Evolutionary conservation across 768 basidiomycete species (phyloP).

Genomic region (Termitomyces heimii): DNA sequence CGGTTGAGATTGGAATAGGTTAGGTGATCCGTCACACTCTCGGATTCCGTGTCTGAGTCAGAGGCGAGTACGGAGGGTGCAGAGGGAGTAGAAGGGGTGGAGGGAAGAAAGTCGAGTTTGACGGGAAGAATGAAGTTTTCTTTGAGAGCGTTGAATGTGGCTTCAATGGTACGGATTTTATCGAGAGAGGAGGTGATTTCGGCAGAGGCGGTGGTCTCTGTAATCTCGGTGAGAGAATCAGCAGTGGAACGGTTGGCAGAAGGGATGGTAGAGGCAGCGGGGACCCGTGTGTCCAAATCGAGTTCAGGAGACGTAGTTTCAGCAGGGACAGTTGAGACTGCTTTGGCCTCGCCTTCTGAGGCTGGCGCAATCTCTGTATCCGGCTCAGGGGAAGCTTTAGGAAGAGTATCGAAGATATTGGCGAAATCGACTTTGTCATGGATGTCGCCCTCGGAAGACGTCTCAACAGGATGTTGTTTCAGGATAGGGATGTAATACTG

Average conservation of each 20-base stretch:
- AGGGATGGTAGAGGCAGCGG: not conserved
- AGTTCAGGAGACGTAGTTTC: not conserved
- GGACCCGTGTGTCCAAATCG: not conserved
- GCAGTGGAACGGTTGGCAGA: not conserved
- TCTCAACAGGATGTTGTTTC: not conserved
- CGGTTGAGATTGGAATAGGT: conserved; percentile 52
- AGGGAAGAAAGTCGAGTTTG: conserved; percentile 33
- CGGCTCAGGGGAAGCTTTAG: not conserved
- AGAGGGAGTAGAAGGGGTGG: conserved; percentile 10
- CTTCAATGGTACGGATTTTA: conserved; percentile 31
- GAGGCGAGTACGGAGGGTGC: conserved; percentile 9
- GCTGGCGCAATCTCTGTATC: too few relatives aligned
- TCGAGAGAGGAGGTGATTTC: not conserved
- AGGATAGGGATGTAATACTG: not conserved
- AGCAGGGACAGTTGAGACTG: not conserved
- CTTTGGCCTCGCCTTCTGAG: not conserved
- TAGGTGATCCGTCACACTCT: conserved; percentile 27
- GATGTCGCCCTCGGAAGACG: too few relatives aligned
- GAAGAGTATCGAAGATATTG: not conserved
- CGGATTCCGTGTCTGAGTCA: conserved; percentile 5
- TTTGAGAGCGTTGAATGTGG: conserved; percentile 28
- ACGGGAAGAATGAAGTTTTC: conserved; percentile 31
- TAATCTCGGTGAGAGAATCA: not conserved
- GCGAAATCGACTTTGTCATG: not conserved
- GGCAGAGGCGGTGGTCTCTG: not conserved